These are phyloP conservation scores for Phytophthora sansomeana DNA, from an alignment of 352 stramenopile species.

Conservation along the genomic window DNA sequence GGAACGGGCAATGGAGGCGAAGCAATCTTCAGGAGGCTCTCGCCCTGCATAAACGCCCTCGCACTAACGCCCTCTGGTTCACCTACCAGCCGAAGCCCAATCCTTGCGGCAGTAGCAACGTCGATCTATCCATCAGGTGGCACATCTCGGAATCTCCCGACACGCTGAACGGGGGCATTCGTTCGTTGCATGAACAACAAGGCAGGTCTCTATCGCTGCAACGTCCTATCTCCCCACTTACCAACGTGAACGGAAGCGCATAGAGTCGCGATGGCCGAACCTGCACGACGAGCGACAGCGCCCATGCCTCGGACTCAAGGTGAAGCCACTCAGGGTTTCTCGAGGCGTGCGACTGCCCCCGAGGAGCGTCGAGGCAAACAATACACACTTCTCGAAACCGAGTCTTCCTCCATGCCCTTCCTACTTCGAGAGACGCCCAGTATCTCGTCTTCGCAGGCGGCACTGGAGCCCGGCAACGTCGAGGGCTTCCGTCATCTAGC, in stretches of 20 bases:
- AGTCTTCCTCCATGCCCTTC: conserved; percentile 13
- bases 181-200: neutral
- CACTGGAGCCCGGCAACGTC: conserved; percentile 40
- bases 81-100: conserved; percentile 42
- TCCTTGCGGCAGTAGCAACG: conserved; percentile 1
- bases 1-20: conserved; percentile 22
- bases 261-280: conserved; percentile 34
- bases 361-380: conserved; percentile 10
- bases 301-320: conserved; percentile 21
- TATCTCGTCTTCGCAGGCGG: conserved; percentile 30
- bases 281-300: conserved; percentile 34
- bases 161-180: neutral
- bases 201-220: neutral
- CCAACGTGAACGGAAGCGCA: conserved; percentile 25
- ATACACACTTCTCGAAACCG: conserved; percentile 24
- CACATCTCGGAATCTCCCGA: conserved; percentile 21
- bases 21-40: conserved; percentile 5
- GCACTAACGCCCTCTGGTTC: conserved; percentile 24
- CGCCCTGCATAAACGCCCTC: conserved; percentile 5
- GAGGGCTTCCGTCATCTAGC: conserved; percentile 49
- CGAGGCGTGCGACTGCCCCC: conserved; percentile 30
- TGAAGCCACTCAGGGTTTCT: conserved; percentile 18
- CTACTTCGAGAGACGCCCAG: conserved; percentile 12
- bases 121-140: conserved; percentile 12
- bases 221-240: conserved; percentile 20